Evolutionary conservation across 495 filamentous ascomycete genomes (phyloP).

Genomic region (Aspergillus homomorphus): DNA sequence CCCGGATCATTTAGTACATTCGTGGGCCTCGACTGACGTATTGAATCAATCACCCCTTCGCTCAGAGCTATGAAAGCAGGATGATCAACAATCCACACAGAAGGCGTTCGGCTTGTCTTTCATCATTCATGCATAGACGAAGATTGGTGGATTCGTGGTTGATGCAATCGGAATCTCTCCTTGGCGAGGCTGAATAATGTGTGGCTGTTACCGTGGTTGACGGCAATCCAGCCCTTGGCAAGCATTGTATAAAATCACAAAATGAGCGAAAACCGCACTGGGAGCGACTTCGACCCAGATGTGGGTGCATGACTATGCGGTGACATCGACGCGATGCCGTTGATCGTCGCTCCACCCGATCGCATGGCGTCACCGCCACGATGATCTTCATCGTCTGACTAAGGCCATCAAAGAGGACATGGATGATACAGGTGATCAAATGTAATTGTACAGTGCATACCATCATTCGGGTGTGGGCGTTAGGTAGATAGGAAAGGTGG

Average conservation of each 20-base stretch:
- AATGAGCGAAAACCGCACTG: neutral
- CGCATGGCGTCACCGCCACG: neutral
- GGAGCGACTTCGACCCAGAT: neutral
- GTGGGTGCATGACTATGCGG: neutral
- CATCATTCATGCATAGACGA: neutral
- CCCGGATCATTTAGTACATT: neutral
- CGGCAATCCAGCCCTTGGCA: neutral
- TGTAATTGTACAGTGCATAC: conserved; percentile 4
- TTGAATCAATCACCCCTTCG: neutral
- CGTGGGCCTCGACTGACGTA: neutral
- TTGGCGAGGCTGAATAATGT: neutral
- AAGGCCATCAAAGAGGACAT: neutral
- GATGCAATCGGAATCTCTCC: neutral
- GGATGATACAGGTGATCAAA: neutral
- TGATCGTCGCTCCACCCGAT: neutral
- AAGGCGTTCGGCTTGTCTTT: neutral
- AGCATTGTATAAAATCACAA: too few relatives aligned
- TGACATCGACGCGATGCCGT: neutral
- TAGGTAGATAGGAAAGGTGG: neutral
- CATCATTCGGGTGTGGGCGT: neutral
- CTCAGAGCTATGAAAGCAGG: neutral
- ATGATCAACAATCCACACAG: neutral
- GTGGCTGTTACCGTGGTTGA: neutral
- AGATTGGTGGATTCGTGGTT: neutral
- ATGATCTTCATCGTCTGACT: neutral